Evolutionary conservation across 768 basidiomycete species (phyloP).

Genomic region (Tephrocybe sp.): DNA sequence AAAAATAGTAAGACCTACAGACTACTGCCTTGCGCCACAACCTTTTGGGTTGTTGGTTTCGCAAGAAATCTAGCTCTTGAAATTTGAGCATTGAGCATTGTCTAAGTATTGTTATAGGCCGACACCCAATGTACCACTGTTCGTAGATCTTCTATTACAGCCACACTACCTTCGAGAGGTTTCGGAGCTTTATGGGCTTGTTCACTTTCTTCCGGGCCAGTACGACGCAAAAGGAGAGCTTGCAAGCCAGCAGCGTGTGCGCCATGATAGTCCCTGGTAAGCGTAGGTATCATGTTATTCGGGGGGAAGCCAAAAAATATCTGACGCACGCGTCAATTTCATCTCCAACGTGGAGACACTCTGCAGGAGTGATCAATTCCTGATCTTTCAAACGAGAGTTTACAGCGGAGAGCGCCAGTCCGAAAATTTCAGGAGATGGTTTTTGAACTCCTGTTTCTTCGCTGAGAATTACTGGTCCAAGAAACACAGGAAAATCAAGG

Average conservation of each 20-base stretch:
- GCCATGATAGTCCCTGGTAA: slow-evolving; percentile 18
- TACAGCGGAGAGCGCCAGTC: slow-evolving; percentile 36
- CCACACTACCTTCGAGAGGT: not conserved
- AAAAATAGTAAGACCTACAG: not conserved
- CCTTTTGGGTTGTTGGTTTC: too few species aligned
- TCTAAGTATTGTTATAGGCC: slow-evolving; percentile 2
- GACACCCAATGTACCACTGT: slow-evolving; percentile 17
- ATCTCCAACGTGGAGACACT: slow-evolving; percentile 75
- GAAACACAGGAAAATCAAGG: slow-evolving; percentile 46
- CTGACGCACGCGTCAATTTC: slow-evolving; percentile 57
- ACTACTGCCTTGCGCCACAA: not conserved
- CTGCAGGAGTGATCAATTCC: slow-evolving; percentile 27
- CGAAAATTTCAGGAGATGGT: slow-evolving; percentile 59
- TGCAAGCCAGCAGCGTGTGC: slow-evolving; percentile 19
- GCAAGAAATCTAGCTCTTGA: not conserved
- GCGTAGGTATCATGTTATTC: not conserved
- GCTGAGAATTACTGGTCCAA: slow-evolving; percentile 63
- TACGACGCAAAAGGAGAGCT: slow-evolving; percentile 17
- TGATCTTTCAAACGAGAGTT: slow-evolving; percentile 14
- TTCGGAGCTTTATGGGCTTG: slow-evolving; percentile 12
- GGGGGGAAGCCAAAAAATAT: not conserved
- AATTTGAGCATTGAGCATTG: not conserved
- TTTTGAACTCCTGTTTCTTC: slow-evolving; percentile 71
- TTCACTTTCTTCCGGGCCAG: slow-evolving; percentile 6
- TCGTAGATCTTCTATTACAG: slow-evolving; percentile 9